Conservation (phyloP, 805 yeast species). For the Lachancea lanzarotensis region DNA sequence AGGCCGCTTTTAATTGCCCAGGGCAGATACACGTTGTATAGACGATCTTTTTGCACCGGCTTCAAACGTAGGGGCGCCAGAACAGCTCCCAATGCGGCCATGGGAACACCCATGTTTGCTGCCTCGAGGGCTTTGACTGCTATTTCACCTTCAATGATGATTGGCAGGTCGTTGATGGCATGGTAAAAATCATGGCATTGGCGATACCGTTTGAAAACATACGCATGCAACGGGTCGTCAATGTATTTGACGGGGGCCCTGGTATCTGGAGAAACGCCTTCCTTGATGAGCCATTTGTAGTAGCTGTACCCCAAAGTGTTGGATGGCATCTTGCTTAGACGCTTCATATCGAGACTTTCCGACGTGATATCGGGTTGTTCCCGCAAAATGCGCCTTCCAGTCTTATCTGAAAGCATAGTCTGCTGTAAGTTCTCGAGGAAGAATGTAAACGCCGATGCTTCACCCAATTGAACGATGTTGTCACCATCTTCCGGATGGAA, state of each 20-base stretch:
- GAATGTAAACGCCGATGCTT: conserved; percentile 72
- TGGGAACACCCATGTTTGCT: conserved; percentile 86
- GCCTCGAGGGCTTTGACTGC: conserved; percentile 90
- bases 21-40: conserved; percentile 69
- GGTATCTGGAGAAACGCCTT: conserved; percentile 91
- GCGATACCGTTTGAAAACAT: conserved; percentile 86
- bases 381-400: conserved; percentile 69
- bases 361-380: conserved; percentile 83
- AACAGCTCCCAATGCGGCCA: conserved; percentile 91
- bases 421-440: conserved; percentile 56
- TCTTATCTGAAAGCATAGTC: conserved; percentile 67
- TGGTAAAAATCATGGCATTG: conserved; percentile 98
- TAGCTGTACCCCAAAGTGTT: conserved; percentile 77
- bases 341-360: conserved; percentile 55
- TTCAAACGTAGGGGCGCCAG: conserved; percentile 79
- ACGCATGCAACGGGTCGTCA: conserved; percentile 85
- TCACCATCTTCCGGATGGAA: conserved; percentile 70
- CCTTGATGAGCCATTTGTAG: conserved; percentile 71
- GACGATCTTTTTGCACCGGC: conserved; percentile 52
- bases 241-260: conserved; percentile 82
- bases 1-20: conserved; percentile 80
- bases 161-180: conserved; percentile 83
- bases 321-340: conserved; percentile 52
- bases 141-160: conserved; percentile 92
- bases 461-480: conserved; percentile 80